A percentile compares a stretch with the other conserved stretches of the same genome.
Conservation (phyloP, 1,284 basidiomycete genomes). For the Athelia sp. region DNA sequence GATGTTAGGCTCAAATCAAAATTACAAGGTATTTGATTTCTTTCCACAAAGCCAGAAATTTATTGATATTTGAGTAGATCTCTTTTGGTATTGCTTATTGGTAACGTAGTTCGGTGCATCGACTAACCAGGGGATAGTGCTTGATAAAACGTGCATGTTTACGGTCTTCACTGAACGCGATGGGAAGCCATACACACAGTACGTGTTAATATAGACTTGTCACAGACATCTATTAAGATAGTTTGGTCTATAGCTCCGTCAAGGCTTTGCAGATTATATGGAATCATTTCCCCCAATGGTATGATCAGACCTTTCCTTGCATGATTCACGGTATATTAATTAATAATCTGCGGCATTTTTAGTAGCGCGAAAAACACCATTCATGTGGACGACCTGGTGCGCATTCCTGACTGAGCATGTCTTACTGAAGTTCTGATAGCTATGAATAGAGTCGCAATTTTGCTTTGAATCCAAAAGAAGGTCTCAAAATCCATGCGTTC, state of each 20-base stretch:
- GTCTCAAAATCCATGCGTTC: conserved; percentile 80
- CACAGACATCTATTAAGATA: neutral
- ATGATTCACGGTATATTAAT: neutral
- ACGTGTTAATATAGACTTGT: neutral
- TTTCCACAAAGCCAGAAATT: too few species aligned
- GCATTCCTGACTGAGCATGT: conserved; percentile 12
- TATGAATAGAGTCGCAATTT: conserved; percentile 68
- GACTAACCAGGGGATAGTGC: conserved; percentile 40
- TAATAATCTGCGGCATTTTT: neutral
- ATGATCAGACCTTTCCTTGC: conserved; percentile 17
- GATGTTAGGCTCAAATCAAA: conserved; percentile 69
- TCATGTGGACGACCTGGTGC: conserved; percentile 82
- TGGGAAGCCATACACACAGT: conserved; percentile 71
- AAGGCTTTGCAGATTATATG: conserved; percentile 85
- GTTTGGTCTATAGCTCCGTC: conserved; percentile 44
- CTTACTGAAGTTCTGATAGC: conserved; percentile 2
- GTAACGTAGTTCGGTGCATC: neutral
- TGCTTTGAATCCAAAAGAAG: conserved; percentile 81
- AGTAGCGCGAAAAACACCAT: conserved; percentile 77
- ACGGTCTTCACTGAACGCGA: conserved; percentile 75
- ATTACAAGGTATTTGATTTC: conserved; percentile 61
- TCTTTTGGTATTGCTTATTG: conserved; percentile 45
- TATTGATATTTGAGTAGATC: conserved; percentile 33
- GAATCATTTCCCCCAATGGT: conserved; percentile 82
- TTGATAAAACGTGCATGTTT: conserved; percentile 89